A percentile compares a stretch with the other conserved stretches of the same genome.
These are phyloP conservation scores for Erysimum cheiri DNA, from an alignment of 441 rosid species.

Conservation along the genomic window DNA sequence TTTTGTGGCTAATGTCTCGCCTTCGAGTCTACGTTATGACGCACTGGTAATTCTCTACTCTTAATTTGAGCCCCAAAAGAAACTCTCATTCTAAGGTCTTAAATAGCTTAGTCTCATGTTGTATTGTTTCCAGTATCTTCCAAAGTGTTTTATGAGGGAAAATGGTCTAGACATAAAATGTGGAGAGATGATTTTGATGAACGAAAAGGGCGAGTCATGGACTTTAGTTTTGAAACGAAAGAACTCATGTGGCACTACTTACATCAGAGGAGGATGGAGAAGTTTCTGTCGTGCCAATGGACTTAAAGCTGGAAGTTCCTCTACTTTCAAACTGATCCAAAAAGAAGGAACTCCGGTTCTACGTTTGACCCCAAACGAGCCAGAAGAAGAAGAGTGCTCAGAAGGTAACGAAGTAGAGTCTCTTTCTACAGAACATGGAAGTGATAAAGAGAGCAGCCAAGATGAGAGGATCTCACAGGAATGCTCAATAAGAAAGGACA, in stretches of 20 bases:
- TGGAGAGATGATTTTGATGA: constrained; percentile 25
- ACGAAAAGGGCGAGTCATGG: constrained; percentile 28
- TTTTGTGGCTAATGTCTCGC: constrained; percentile 5
- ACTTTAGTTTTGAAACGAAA: neutral
- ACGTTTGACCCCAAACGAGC: neutral
- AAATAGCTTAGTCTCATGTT: neutral
- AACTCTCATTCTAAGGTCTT: neutral
- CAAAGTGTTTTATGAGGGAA: constrained; percentile 6
- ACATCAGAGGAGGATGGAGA: constrained; percentile 21
- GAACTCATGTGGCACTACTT: neutral
- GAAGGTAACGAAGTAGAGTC: constrained; percentile 2
- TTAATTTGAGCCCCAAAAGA: neutral
- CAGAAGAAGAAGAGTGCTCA: constrained; percentile 1
- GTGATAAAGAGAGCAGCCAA: neutral
- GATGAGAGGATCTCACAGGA: neutral
- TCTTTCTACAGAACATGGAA: constrained; percentile 1
- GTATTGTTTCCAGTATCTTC: constrained; percentile 24
- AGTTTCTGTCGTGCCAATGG: constrained; percentile 29
- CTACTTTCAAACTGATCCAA: constrained; percentile 30
- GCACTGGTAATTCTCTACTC: constrained; percentile 28
- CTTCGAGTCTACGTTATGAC: constrained; percentile 19
- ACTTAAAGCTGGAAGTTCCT: constrained; percentile 15
- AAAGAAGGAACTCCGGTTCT: constrained; percentile 15
- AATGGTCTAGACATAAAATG: constrained; percentile 7
- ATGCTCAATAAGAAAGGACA: neutral